phyloP scores from a whole-genome alignment of 352 stramenopile genomes.

The Pythium myriotylum region DNA sequence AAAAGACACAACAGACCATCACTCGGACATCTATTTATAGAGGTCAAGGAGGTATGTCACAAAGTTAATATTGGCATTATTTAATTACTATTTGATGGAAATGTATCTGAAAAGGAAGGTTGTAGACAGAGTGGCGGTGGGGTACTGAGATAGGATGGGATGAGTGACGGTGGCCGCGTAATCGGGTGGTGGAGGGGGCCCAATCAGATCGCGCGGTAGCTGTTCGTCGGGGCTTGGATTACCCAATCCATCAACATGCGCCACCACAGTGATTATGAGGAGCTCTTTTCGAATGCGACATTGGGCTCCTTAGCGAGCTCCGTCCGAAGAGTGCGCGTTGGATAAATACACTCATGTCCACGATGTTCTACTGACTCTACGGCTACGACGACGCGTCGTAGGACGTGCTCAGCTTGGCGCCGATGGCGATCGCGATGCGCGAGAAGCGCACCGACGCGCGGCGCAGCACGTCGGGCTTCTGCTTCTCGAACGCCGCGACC shows the following conservation, averaged over 20 bases:
- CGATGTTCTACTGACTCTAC: too few relatives aligned
- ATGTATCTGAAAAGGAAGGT: too few relatives aligned
- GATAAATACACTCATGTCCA: too few relatives aligned
- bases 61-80: too few relatives aligned
- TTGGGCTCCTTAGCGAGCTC: background rate
- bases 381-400: constrained; percentile 47
- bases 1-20: constrained; percentile 6
- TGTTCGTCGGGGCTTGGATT: constrained; percentile 5
- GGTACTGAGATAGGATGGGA: too few relatives aligned
- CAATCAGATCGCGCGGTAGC: background rate
- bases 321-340: too few relatives aligned
- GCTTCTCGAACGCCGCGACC: constrained; percentile 81
- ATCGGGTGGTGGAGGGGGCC: too few relatives aligned
- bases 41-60: too few relatives aligned
- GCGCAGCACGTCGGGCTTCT: constrained; percentile 80
- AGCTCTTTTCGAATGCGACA: background rate
- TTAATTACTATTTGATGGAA: background rate
- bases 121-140: too few relatives aligned
- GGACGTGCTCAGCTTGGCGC: constrained; percentile 75
- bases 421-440: constrained; percentile 72
- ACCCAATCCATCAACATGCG: constrained; percentile 4
- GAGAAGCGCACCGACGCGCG: constrained; percentile 61
- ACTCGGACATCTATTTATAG: constrained; percentile 3
- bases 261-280: background rate
- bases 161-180: too few relatives aligned